phyloP scores from a whole-genome alignment of 495 filamentous ascomycete species.

The Eremomyces bilateralis region DNA sequence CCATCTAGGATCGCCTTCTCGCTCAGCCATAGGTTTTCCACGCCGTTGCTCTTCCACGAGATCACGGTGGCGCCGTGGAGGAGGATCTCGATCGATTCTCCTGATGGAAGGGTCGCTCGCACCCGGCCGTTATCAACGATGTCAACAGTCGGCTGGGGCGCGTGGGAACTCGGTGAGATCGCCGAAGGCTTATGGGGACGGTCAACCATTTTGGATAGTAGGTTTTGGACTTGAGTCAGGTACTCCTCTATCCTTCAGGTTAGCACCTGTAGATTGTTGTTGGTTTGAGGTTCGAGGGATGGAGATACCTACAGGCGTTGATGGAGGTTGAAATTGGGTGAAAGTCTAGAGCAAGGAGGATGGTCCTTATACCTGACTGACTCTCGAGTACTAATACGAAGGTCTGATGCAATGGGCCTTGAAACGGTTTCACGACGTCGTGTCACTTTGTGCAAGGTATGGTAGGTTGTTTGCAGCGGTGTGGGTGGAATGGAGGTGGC shows the following conservation, averaged over 20 bases:
- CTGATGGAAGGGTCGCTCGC: slow-evolving; percentile 53
- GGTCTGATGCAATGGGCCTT: too few species aligned
- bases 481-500: too few species aligned
- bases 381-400: too few species aligned
- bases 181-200: slow-evolving; percentile 63
- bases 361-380: too few species aligned
- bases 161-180: slow-evolving; percentile 38
- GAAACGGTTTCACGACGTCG: too few species aligned
- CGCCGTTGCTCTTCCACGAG: slow-evolving; percentile 67
- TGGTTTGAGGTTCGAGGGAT: slow-evolving; percentile 1
- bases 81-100: slow-evolving; percentile 67
- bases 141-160: slow-evolving; percentile 44
- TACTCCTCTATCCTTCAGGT: too few species aligned
- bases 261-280: neutral
- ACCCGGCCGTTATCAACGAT: slow-evolving; percentile 44
- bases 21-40: slow-evolving; percentile 57
- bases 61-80: slow-evolving; percentile 83
- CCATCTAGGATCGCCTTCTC: slow-evolving; percentile 48
- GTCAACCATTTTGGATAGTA: slow-evolving; percentile 53
- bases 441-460: too few species aligned
- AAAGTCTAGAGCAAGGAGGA: too few species aligned
- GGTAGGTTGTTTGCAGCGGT: too few species aligned
- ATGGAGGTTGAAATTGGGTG: neutral
- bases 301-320: neutral
- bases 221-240: too few species aligned